Conservation (phyloP, 1,284 basidiomycete genomes). For the Tilletia setariae region DNA sequence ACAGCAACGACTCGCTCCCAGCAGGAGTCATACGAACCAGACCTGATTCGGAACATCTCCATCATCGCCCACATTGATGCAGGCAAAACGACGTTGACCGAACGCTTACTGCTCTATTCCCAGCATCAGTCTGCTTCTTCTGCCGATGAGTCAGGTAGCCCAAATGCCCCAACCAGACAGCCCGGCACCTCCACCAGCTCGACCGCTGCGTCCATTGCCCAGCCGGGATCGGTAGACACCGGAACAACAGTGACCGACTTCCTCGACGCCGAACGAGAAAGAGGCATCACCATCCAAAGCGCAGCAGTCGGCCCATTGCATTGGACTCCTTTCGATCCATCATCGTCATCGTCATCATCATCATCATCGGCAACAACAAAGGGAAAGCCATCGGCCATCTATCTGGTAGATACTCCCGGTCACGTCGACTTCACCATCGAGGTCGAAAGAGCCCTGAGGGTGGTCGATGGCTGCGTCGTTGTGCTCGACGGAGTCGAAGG, state of each 20-base stretch:
- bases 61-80: slow-evolving; percentile 62
- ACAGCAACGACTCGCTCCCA: too few relatives aligned
- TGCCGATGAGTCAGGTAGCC: background rate
- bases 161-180: too few relatives aligned
- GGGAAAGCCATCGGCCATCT: slow-evolving; percentile 65
- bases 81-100: slow-evolving; percentile 84
- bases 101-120: slow-evolving; percentile 75
- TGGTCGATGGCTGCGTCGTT: slow-evolving; percentile 82
- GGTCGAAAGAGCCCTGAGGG: slow-evolving; percentile 82
- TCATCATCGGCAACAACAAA: background rate
- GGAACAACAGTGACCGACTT: slow-evolving; percentile 89
- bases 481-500: slow-evolving; percentile 85
- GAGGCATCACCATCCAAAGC: slow-evolving; percentile 86
- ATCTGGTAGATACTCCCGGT: slow-evolving; percentile 84
- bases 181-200: background rate
- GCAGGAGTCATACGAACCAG: background rate
- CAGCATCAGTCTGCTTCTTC: slow-evolving; percentile 63
- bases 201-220: slow-evolving; percentile 1
- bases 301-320: slow-evolving; percentile 79
- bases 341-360: background rate
- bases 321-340: slow-evolving; percentile 60
- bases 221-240: slow-evolving; percentile 75
- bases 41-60: slow-evolving; percentile 38
- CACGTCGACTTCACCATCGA: slow-evolving; percentile 94
- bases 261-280: slow-evolving; percentile 78